Conservation (phyloP, 2,329 filamentous ascomycete genomes). For the Sporothrix variecibatus region DNA sequence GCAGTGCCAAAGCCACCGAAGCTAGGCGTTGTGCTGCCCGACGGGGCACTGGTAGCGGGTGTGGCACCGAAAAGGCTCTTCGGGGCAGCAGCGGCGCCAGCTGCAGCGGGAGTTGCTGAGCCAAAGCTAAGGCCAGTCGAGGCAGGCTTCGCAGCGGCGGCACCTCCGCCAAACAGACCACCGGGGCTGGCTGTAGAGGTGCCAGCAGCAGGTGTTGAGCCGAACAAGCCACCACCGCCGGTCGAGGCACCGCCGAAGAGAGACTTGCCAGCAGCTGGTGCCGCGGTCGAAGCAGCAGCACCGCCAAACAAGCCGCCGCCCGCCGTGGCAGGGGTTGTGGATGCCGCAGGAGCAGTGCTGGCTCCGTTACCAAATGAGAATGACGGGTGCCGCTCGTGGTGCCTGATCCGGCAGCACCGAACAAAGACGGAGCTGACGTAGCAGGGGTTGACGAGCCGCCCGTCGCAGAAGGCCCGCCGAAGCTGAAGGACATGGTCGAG, state of each 20-base stretch:
- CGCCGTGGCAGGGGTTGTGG: slow-evolving; percentile 31
- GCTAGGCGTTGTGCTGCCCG: slow-evolving; percentile 13
- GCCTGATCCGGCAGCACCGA: slow-evolving; percentile 20
- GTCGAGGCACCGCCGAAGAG: slow-evolving; percentile 24
- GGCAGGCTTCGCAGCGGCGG: slow-evolving; percentile 14
- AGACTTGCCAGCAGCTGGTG: slow-evolving; percentile 4
- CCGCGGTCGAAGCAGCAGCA: neutral
- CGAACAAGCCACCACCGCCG: slow-evolving; percentile 22
- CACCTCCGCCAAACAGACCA: slow-evolving; percentile 41
- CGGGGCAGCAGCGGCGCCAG: neutral
- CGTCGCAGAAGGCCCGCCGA: slow-evolving; percentile 38
- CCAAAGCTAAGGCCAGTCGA: slow-evolving; percentile 28
- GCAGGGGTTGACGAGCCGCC: slow-evolving; percentile 42
- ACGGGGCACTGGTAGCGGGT: neutral
- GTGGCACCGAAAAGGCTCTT: slow-evolving; percentile 15
- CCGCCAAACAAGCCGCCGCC: slow-evolving; percentile 24
- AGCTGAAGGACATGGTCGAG: slow-evolving; percentile 35
- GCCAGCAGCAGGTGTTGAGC: slow-evolving; percentile 11
- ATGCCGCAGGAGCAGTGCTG: slow-evolving; percentile 34
- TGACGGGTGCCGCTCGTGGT: neutral
- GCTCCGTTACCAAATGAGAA: slow-evolving; percentile 40
- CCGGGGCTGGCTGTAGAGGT: slow-evolving; percentile 21
- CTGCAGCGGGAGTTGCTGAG: slow-evolving; percentile 10
- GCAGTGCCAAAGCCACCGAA: slow-evolving; percentile 19
- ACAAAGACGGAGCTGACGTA: slow-evolving; percentile 43